Evolutionary conservation across 2,329 filamentous ascomycete species (phyloP).

Genomic region (Neocucurbitaria cava): DNA sequence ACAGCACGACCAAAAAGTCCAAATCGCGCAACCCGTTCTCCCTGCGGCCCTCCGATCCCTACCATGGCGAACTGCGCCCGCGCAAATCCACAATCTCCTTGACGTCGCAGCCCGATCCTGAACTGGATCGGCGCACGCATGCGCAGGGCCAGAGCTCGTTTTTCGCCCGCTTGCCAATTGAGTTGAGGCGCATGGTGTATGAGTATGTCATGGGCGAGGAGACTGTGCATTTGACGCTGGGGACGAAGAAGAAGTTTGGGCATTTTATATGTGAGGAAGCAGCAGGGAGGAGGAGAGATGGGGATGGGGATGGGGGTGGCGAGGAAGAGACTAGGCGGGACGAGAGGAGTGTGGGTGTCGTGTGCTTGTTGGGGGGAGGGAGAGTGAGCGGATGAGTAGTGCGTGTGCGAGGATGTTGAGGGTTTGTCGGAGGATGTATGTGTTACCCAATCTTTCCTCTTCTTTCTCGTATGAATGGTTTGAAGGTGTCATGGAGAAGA

Average conservation of each 20-base stretch:
- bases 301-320: conserved; percentile 2
- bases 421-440: conserved; percentile 40
- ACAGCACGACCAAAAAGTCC: conserved; percentile 8
- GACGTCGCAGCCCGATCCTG: conserved; percentile 24
- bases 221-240: conserved; percentile 41
- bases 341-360: conserved; percentile 33
- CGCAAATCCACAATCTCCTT: conserved; percentile 34
- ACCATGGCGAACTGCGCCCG: conserved; percentile 4
- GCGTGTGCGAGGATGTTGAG: conserved; percentile 24
- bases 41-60: background rate
- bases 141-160: conserved; percentile 38
- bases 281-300: background rate
- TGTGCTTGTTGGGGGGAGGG: conserved; percentile 36
- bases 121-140: conserved; percentile 35
- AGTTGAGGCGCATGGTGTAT: conserved; percentile 42
- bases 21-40: conserved; percentile 21
- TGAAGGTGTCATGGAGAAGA: background rate
- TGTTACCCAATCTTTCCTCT: conserved; percentile 4
- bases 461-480: background rate
- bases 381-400: conserved; percentile 17
- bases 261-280: conserved; percentile 41
- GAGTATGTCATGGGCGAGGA: conserved; percentile 37
- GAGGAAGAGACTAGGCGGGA: conserved; percentile 10
- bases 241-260: conserved; percentile 36
- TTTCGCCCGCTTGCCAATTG: conserved; percentile 40